Evolutionary conservation across 148 eudicot species (phyloP), one percentile per base, ranked within the genome.

Genomic region (Fagopyrum homotropicum): DNA sequence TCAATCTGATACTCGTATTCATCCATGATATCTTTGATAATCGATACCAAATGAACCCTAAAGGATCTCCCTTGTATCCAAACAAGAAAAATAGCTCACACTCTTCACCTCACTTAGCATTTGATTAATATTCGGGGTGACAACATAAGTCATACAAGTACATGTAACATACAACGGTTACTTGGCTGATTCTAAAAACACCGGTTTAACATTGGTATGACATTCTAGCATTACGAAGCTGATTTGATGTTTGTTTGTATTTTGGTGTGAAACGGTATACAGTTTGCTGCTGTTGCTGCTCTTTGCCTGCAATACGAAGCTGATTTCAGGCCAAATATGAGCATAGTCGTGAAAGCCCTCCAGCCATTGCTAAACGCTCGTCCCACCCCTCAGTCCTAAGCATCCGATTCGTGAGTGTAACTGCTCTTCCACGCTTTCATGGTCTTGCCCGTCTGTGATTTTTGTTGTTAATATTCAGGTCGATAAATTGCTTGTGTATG

Each of bases 271-370:
- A 72, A 72, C 19, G 51, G 74, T 45, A 9, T 45, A 63, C 79
- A 85, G 89, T 79, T 86, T 84, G 89, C 89, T 64, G 89, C 89
- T 7, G 89, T 86, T 26, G 89, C 89, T 66, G 89, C 89, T 59
- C 78, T 86, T 69, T 86, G 89, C 47, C 86, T 86, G 40, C 89
- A 86, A 43, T 86, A 86, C 43, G 89, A 86, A 76, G 63, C 86
- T 17, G 86, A 86, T 81, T 86, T 86, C 76, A 76, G 89, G 63
- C 89, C 86, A 68, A 83, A 86, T 72, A 83, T 86, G 89, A 86
- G 86, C 79, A 86, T 86, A 1, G 89, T 83, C 40, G 86, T 83
- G 15, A 83, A 86, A 59, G 86, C 86, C 19, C 82, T 86, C 22
- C 89, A 86, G 75, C 86, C 89, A 0, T 69, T 86, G 74, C 68